Percentiles rank a stretch among this genome's conserved stretches.
Conservation (phyloP, 1,139 yeast genomes). For the Candida sojae region DNA sequence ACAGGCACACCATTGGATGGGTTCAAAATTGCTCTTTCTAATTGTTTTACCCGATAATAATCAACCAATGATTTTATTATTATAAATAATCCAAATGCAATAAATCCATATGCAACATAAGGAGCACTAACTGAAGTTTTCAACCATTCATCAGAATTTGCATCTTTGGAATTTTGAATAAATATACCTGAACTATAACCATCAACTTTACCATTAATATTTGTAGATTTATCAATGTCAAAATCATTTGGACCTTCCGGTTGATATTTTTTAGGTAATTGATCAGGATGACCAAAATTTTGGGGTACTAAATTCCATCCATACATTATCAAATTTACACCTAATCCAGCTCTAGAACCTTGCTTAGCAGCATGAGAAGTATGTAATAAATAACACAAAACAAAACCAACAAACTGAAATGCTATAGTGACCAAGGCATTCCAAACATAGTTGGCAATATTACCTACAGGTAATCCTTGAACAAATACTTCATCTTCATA, state of each 20-base stretch:
- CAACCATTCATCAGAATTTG: slow-evolving; percentile 8
- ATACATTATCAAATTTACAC: slow-evolving; percentile 76
- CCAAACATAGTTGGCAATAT: slow-evolving; percentile 85
- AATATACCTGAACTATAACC: slow-evolving; percentile 41
- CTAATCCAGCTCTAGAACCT: slow-evolving; percentile 93
- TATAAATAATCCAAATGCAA: slow-evolving; percentile 69
- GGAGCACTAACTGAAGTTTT: slow-evolving; percentile 28
- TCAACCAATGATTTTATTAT: slow-evolving; percentile 68
- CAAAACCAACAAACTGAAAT: slow-evolving; percentile 91
- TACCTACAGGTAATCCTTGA: slow-evolving; percentile 97
- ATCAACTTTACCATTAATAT: slow-evolving; percentile 47
- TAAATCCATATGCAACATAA: slow-evolving; percentile 56
- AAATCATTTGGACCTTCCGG: slow-evolving; percentile 59
- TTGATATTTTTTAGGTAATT: slow-evolving; percentile 42
- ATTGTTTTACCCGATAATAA: slow-evolving; percentile 72
- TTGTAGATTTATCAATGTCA: slow-evolving; percentile 44
- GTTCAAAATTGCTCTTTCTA: slow-evolving; percentile 64
- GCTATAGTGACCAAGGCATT: slow-evolving; percentile 84
- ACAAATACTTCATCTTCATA: slow-evolving; percentile 88
- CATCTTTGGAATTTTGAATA: slow-evolving; percentile 19
- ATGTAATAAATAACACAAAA: slow-evolving; percentile 85
- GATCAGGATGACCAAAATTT: slow-evolving; percentile 45
- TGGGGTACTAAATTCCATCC: slow-evolving; percentile 75
- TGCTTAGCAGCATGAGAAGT: slow-evolving; percentile 97
- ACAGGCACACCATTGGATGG: slow-evolving; percentile 8